Evolutionary conservation across 1,139 yeast genomes (phyloP).

Genomic region (Pichia sp.): DNA sequence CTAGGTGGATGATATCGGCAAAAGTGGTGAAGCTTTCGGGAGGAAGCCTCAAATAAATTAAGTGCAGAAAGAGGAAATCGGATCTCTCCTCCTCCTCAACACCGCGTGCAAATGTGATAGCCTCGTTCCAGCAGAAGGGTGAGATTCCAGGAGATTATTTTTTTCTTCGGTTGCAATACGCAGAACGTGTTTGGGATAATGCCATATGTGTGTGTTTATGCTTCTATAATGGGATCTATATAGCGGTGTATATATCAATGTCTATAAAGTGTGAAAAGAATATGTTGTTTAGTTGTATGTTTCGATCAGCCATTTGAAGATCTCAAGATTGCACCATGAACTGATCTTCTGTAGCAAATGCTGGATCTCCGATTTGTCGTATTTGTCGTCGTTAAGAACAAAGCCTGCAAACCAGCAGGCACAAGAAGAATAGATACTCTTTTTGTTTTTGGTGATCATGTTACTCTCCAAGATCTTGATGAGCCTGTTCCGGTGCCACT

Average conservation of each 20-base stretch:
- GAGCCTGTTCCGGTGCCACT: conserved; percentile 38
- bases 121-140: too few species aligned
- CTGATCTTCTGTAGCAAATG: conserved; percentile 35
- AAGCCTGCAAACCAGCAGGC: conserved; percentile 15
- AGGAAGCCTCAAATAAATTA: too few species aligned
- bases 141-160: too few species aligned
- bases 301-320: conserved; percentile 14
- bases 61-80: too few species aligned
- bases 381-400: conserved; percentile 13
- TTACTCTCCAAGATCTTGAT: conserved; percentile 25
- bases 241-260: background rate
- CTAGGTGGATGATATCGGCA: too few species aligned
- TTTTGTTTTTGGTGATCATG: conserved; percentile 16
- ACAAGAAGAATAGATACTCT: conserved; percentile 12
- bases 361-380: conserved; percentile 33
- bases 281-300: background rate
- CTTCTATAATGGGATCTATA: background rate
- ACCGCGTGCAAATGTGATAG: too few species aligned
- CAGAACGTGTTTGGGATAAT: background rate
- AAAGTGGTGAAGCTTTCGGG: too few species aligned
- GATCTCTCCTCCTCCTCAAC: too few species aligned
- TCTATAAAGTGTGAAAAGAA: background rate
- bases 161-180: background rate
- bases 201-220: background rate
- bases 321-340: conserved; percentile 22